phyloP scores from a whole-genome alignment of 2,329 filamentous ascomycete genomes.

The Talaromyces sp. region DNA sequence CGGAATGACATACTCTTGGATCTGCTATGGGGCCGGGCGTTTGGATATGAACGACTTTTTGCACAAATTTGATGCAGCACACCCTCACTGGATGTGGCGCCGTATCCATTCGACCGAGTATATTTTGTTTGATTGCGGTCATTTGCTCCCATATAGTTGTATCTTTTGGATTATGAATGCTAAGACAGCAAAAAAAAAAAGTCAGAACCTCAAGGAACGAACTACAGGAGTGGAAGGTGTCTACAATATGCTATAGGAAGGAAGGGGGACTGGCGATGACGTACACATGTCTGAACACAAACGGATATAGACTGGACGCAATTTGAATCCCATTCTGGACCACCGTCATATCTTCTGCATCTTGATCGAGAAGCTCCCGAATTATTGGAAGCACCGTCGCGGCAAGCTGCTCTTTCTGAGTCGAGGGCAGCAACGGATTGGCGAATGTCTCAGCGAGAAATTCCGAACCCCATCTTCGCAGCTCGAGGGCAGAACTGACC shows the following conservation, averaged over 20 bases:
- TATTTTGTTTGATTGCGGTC: slow-evolving; percentile 79
- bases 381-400: slow-evolving; percentile 73
- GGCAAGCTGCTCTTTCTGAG: slow-evolving; percentile 75
- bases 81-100: slow-evolving; percentile 72
- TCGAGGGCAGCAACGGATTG: slow-evolving; percentile 71
- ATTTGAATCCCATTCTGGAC: slow-evolving; percentile 83
- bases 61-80: slow-evolving; percentile 96
- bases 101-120: slow-evolving; percentile 81
- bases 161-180: slow-evolving; percentile 82
- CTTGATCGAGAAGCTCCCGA: slow-evolving; percentile 62
- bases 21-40: slow-evolving; percentile 78
- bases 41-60: slow-evolving; percentile 87
- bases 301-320: slow-evolving; percentile 85
- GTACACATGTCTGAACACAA: slow-evolving; percentile 91
- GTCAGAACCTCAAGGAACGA: slow-evolving; percentile 18
- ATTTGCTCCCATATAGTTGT: slow-evolving; percentile 80
- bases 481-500: slow-evolving; percentile 65
- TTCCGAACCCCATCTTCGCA: slow-evolving; percentile 92
- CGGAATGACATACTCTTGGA: slow-evolving; percentile 62
- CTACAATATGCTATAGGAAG: background rate
- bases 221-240: background rate
- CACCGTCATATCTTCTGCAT: slow-evolving; percentile 72
- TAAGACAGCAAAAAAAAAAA: slow-evolving; percentile 35
- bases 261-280: slow-evolving; percentile 41
- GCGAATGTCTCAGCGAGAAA: slow-evolving; percentile 96